Evolutionary conservation across 495 filamentous ascomycete genomes (phyloP).

Genomic region (Choiromyces venosus): DNA sequence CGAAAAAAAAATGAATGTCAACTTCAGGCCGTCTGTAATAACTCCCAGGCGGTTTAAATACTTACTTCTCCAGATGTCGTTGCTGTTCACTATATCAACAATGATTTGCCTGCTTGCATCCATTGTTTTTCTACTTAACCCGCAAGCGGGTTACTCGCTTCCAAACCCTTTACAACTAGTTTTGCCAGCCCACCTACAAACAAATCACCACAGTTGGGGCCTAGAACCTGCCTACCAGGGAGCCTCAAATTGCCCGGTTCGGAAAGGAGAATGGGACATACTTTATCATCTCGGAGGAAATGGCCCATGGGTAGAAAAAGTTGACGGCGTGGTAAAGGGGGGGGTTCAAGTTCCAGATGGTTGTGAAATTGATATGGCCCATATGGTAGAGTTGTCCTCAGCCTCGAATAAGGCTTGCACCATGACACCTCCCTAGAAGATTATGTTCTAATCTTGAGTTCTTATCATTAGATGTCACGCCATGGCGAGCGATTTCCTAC

Average conservation of each 20-base stretch:
- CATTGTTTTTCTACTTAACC: conserved; percentile 34
- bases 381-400: conserved; percentile 49
- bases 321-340: conserved; percentile 44
- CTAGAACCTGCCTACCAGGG: conserved; percentile 12
- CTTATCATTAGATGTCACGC: conserved; percentile 51
- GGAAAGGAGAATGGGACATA: conserved; percentile 49
- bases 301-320: conserved; percentile 56
- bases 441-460: conserved; percentile 1
- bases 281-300: conserved; percentile 56
- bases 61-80: conserved; percentile 35
- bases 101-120: conserved; percentile 39
- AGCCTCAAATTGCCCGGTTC: conserved; percentile 4
- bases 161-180: conserved; percentile 27
- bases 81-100: conserved; percentile 32
- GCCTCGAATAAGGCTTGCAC: neutral
- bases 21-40: conserved; percentile 11
- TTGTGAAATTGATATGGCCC: conserved; percentile 54
- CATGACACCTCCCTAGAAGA: neutral
- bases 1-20: neutral
- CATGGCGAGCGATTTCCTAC: conserved; percentile 59
- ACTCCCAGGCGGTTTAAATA: conserved; percentile 33
- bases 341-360: conserved; percentile 48
- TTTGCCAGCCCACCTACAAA: conserved; percentile 31
- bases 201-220: conserved; percentile 30
- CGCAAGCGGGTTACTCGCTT: conserved; percentile 34